Evolutionary conservation across 148 eudicot species (phyloP), one percentile per base, ranked within the genome.

Genomic region (Silene conica): DNA sequence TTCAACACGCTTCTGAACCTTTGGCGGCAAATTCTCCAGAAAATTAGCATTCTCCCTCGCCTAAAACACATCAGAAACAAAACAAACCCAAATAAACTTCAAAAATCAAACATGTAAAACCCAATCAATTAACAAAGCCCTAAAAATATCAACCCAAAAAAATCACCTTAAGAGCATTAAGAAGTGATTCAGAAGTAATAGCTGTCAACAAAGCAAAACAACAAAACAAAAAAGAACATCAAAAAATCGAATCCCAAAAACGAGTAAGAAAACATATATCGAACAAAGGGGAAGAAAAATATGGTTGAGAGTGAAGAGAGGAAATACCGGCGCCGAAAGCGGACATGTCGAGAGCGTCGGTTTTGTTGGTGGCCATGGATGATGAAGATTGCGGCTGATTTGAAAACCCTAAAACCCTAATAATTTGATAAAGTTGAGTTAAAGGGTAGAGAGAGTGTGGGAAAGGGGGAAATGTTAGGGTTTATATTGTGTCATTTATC

Each of bases 1-100:
- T 31, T 75, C 82, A 12, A 80, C 82, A 64, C 82, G 82, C 67
- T 80, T 75, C 56, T 50, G 76, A 75, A 80, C 82, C 2, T 59
- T 80, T 20, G 82, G 82, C 3, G 76, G 74, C 25, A 80, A 52
- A 7, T 69, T 66, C 28, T 66, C 79, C 22, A 80, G 68, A 21
- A 80, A 12, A 31, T 76, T 58, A 10, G 72, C 41, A 14, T 16
- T 59, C 8, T 58, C 61, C 15, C 48, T 67, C 8, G 60, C 73
- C 82, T 69, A 43, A 31, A 61, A 16, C 18, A 68, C 14, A 60
- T 10, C 55, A 66, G 31, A 28, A 45, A 22, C 23, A 56, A 67
- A 1, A 6, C n/a, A 38, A 38, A 38, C 43, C 0, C 0, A 38
- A 38, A 38, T 38, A 38, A 38, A 38, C 43, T 38, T 38, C 43